These are phyloP conservation scores for Jimgerdemannia flammicorona DNA, from an alignment of 192 early-diverging fungal genomes.

Conservation along the genomic window DNA sequence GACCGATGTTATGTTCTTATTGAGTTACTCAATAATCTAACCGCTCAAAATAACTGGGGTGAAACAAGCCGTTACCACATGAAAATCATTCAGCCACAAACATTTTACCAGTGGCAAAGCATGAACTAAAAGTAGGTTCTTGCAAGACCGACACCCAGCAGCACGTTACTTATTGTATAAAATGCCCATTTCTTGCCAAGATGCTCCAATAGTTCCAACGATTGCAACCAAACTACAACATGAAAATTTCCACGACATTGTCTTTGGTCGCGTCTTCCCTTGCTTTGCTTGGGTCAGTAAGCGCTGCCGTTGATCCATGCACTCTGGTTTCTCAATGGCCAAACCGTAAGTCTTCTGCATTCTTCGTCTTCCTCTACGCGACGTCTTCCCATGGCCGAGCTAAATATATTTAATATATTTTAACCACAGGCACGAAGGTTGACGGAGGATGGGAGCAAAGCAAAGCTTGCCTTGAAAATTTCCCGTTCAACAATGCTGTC, in stretches of 20 bases:
- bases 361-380: background rate
- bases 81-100: no score
- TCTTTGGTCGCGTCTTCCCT: background rate
- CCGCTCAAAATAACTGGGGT: no score
- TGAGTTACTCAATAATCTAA: no score
- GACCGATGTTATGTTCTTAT: no score
- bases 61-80: no score
- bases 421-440: background rate
- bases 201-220: background rate
- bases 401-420: background rate
- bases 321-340: background rate
- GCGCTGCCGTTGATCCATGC: background rate
- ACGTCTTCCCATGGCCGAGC: background rate
- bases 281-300: background rate
- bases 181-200: background rate
- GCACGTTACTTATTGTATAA: background rate
- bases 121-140: no score
- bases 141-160: no score
- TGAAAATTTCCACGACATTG: background rate
- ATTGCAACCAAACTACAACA: background rate
- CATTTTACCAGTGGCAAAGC: no score
- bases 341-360: background rate
- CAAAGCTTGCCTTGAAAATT: background rate
- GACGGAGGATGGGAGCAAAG: background rate
- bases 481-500: background rate